phyloP scores from a whole-genome alignment of 495 filamentous ascomycete genomes.

The Neurospora cerealis region DNA sequence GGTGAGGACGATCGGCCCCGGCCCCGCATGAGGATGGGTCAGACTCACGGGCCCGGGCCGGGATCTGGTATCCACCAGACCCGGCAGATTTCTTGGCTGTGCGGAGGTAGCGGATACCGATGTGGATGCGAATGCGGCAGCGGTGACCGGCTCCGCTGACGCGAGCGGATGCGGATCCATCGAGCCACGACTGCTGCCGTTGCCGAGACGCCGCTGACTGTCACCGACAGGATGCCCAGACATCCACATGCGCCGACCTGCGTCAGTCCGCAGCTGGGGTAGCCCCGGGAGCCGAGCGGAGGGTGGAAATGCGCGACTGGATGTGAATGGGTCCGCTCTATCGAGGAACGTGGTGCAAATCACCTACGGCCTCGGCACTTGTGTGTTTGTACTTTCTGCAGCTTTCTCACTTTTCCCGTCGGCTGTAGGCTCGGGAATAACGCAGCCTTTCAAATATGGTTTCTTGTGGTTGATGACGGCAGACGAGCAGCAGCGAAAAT shows the following conservation, averaged over 20 bases:
- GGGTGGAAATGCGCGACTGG: background rate
- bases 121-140: background rate
- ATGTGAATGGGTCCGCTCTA: background rate
- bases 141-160: background rate
- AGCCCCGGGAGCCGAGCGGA: background rate
- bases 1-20: slow-evolving; percentile 11
- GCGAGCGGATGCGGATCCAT: background rate
- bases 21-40: slow-evolving; percentile 1
- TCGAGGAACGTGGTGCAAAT: background rate
- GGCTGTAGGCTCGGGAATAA: background rate
- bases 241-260: background rate
- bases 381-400: background rate
- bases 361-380: background rate
- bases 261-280: background rate
- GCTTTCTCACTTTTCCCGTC: background rate
- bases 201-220: background rate
- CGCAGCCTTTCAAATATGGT: background rate
- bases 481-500: background rate
- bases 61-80: background rate
- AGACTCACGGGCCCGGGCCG: background rate
- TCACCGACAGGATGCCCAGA: background rate
- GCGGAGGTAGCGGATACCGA: background rate
- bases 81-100: background rate
- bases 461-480: background rate
- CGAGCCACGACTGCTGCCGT: background rate